phyloP scores from a whole-genome alignment of 2,329 filamentous ascomycete species.

The Neospermospora avenae region DNA sequence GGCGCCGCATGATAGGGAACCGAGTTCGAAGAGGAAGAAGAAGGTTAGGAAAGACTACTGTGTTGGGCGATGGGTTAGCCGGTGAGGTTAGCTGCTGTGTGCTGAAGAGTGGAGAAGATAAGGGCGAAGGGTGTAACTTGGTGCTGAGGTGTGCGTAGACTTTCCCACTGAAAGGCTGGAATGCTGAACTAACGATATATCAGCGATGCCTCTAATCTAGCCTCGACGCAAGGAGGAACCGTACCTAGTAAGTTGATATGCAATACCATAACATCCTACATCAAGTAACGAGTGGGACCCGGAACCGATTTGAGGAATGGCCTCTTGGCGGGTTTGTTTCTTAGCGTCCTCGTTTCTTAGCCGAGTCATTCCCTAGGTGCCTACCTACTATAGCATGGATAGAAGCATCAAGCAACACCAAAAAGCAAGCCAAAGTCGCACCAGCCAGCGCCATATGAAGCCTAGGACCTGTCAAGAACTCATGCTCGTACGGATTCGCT shows the following conservation, averaged over 20 bases:
- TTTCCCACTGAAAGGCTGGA: constrained; percentile 17
- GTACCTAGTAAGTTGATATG: constrained; percentile 35
- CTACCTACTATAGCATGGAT: constrained; percentile 12
- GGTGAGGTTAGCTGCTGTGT: neutral
- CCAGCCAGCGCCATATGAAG: neutral
- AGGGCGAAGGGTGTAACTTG: constrained; percentile 31
- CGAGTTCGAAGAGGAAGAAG: constrained; percentile 52
- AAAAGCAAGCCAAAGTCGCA: constrained; percentile 7
- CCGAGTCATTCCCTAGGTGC: constrained; percentile 21
- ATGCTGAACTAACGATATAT: constrained; percentile 2
- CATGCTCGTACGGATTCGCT: neutral
- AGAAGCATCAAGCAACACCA: constrained; percentile 13
- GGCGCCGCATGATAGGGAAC: constrained; percentile 50
- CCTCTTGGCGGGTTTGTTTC: constrained; percentile 22
- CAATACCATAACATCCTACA: constrained; percentile 37
- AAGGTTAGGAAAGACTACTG: constrained; percentile 19
- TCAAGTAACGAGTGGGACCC: constrained; percentile 36
- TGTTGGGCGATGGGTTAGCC: neutral
- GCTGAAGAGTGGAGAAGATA: neutral
- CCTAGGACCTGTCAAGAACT: constrained; percentile 4
- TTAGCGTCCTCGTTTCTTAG: constrained; percentile 22
- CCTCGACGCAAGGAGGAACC: neutral
- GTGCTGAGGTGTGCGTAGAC: constrained; percentile 23
- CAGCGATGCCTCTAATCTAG: neutral
- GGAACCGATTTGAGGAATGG: constrained; percentile 39